A percentile compares a stretch with the other conserved stretches of the same genome.
Evolutionary conservation across 1,284 basidiomycete species (phyloP).

Genomic region (Sporisorium scitamineum): DNA sequence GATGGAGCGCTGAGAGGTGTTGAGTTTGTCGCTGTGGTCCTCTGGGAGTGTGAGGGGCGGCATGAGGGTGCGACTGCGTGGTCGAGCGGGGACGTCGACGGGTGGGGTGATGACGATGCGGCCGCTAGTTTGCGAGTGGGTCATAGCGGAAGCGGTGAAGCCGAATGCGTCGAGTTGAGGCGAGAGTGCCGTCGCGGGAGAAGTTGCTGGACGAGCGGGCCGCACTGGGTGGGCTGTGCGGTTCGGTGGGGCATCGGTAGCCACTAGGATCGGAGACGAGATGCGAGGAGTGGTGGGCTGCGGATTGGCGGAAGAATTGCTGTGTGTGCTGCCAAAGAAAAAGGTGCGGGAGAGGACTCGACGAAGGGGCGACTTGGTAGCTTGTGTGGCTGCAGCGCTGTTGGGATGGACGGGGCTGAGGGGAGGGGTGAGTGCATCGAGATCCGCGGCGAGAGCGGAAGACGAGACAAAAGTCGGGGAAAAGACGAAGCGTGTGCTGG

Average conservation of each 20-base stretch:
- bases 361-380: constrained; percentile 33
- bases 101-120: constrained; percentile 4
- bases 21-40: neutral
- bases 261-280: neutral
- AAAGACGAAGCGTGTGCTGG: constrained; percentile 28
- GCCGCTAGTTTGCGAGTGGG: neutral
- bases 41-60: constrained; percentile 6
- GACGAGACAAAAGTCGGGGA: constrained; percentile 38
- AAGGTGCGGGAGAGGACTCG: constrained; percentile 16
- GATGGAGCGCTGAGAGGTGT: constrained; percentile 11
- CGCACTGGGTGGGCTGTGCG: constrained; percentile 15
- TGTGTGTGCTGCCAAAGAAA: constrained; percentile 20
- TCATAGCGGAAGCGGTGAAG: constrained; percentile 5
- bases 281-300: constrained; percentile 9
- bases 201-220: constrained; percentile 17
- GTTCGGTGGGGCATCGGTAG: neutral
- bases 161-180: constrained; percentile 15
- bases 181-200: constrained; percentile 10
- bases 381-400: constrained; percentile 13
- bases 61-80: constrained; percentile 24
- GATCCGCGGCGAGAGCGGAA: constrained; percentile 14
- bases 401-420: constrained; percentile 23
- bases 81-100: constrained; percentile 6
- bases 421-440: constrained; percentile 32
- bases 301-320: constrained; percentile 4